Evolutionary conservation across 805 yeast species (phyloP), one percentile per base, ranked within the genome.

Genomic region (Naumovozyma baii): DNA sequence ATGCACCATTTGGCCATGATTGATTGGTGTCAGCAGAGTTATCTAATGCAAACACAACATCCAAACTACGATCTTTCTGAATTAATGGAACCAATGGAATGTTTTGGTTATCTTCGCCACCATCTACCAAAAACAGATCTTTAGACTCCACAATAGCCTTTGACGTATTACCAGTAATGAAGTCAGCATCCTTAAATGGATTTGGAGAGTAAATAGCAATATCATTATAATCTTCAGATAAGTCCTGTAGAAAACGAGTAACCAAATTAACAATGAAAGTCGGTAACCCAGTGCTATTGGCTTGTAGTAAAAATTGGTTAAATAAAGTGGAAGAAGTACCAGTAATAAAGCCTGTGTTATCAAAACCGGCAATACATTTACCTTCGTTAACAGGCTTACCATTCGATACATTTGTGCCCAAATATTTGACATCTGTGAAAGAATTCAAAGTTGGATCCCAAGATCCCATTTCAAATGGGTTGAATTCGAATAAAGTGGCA

Each of bases 281-380:
- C 76, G 14, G 68, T 42, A 9, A 69, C 39, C 46, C 78, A 57
- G 52, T 73, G 67, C 34, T 76, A 58, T 18, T 44, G 41, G 82
- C 58, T 47, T 71, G 70, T 34, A 80, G 59, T 15, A 83, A 54
- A 38, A 80, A 66, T 56, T 76, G 78, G 55, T 83, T 85, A 67
- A 86, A 86, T 36, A 86, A 61, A 1, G 90, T 70, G 2, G 94
- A 81, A 2, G 95, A 83, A 5, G 95, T 79, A 30, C 94, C 95
- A 63, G 84, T 66, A 25, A 83, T 63, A 54, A 76, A 87, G 5
- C 95, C 94, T 5, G 83, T 79, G 50, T 84, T 84, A 59, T 87
- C 95, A 43, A 72, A 79, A 2, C 90, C 88, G 2, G 64, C 72
- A 42, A 74, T 62, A 62, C 95, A 87, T 9, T 57, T 53, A 12